These are phyloP conservation scores for Monoraphidium neglectum DNA, from an alignment of 139 green algal species.

Conservation along the genomic window DNA sequence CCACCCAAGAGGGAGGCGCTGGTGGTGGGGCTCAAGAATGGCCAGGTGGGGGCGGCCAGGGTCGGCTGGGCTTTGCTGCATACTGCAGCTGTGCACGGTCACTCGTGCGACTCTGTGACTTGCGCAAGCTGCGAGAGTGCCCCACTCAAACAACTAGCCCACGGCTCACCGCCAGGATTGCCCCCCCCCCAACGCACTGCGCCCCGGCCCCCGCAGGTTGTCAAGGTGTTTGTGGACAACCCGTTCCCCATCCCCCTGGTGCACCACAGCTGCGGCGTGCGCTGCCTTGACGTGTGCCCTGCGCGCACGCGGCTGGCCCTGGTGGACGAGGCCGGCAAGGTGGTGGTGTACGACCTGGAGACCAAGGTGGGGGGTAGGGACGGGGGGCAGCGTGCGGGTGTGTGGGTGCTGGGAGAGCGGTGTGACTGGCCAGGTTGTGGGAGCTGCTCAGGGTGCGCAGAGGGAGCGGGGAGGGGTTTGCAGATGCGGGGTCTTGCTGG, in stretches of 20 bases:
- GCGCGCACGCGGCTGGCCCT: constrained; percentile 73
- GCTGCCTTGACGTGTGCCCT: constrained; percentile 57
- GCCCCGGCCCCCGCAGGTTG: too few relatives aligned
- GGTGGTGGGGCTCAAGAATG: constrained; percentile 77
- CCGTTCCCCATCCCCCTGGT: constrained; percentile 72
- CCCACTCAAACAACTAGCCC: too few relatives aligned
- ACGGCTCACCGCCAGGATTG: too few relatives aligned
- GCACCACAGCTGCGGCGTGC: constrained; percentile 67
- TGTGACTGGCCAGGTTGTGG: too few relatives aligned
- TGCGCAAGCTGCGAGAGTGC: too few relatives aligned
- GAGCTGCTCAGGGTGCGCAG: too few relatives aligned
- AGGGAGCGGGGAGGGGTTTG: too few relatives aligned
- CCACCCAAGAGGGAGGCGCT: constrained; percentile 67
- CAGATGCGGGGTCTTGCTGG: too few relatives aligned
- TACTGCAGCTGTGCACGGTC: background rate
- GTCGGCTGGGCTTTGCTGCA: background rate
- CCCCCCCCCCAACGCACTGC: too few relatives aligned
- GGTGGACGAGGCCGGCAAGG: constrained; percentile 73
- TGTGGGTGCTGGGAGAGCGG: too few relatives aligned
- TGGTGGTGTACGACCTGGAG: constrained; percentile 77
- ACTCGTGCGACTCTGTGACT: too few relatives aligned
- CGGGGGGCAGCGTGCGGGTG: too few relatives aligned
- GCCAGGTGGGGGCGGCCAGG: constrained; percentile 20
- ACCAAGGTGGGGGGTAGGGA: constrained; percentile 47
- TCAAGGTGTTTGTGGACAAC: constrained; percentile 85